Conservation (phyloP, 768 basidiomycete species). For the Dictyophora rubrovolvata region DNA sequence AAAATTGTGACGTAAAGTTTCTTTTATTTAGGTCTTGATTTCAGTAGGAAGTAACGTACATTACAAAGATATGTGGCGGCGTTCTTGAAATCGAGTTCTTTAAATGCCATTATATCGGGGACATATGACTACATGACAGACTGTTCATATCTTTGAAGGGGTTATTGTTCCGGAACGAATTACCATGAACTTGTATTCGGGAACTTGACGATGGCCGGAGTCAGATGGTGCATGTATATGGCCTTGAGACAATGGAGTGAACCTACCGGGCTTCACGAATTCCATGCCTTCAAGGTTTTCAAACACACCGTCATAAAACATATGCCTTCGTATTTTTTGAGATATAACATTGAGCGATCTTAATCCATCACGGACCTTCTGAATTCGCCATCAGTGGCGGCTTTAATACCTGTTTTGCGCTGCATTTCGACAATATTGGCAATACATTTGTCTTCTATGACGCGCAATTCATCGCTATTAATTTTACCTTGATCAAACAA, state of each 20-base stretch:
- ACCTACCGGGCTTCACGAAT: constrained; percentile 37
- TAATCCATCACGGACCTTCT: constrained; percentile 17
- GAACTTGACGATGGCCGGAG: constrained; percentile 7
- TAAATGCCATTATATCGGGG: constrained; percentile 25
- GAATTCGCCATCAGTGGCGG: constrained; percentile 56
- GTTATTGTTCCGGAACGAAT: not conserved
- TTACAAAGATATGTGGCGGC: constrained; percentile 22
- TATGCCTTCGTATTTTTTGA: constrained; percentile 25
- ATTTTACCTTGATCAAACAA: constrained; percentile 33
- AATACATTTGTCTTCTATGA: constrained; percentile 45
- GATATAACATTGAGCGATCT: not conserved
- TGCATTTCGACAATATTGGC: constrained; percentile 43
- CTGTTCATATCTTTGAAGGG: too few species aligned
- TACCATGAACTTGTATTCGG: constrained; percentile 35
- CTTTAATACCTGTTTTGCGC: constrained; percentile 42
- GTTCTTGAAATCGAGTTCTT: constrained; percentile 22
- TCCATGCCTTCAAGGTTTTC: constrained; percentile 58
- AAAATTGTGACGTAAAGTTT: not conserved
- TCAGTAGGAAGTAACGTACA: constrained; percentile 11
- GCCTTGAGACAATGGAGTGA: not conserved
- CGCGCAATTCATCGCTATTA: constrained; percentile 32
- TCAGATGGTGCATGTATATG: not conserved
- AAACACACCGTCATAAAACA: constrained; percentile 59
- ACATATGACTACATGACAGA: constrained; percentile 20
- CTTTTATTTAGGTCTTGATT: not conserved